Evolutionary conservation across 441 rosid genomes (phyloP), one percentile per base, ranked within the genome.

Genomic region (Jatropha podagrica): DNA sequence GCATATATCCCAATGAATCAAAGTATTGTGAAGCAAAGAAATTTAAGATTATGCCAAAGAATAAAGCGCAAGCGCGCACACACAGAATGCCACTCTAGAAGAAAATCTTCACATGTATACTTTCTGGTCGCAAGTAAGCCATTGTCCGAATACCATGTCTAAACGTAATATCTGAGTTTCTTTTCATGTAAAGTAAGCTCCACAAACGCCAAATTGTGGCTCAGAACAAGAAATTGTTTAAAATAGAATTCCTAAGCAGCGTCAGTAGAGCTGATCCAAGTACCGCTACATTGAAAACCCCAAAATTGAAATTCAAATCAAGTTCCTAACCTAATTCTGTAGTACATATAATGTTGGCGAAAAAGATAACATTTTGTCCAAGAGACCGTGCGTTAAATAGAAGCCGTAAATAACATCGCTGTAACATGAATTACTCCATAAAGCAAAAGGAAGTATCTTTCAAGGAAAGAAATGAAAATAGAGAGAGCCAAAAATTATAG

Each of bases 391-490:
- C 14, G 9, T 74, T 9, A 12, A 10, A 41, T 63, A 74, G 11
- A 76, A 71, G 37, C 67, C 58, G 18, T 38, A 56, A 44, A 42
- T 5, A 70, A 32, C 32, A 32, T 1, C 2, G 32, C 32, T 32
- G 1, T 5, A 65, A 52, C 61, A 18, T 13, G 9, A 4, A 65
- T 55, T 58, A 4, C 52, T 52, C 15, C 5, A 42, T 23, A 46
- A 42, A 65, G 46, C 58, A 68, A 68, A 18, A 65, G 2, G 27
- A 27, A 63, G 60, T 17, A 13, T 67, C n/a, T 40, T 44, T 23
- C 74, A 71, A 71, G 52, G 68, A 74, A 37, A 11, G 41, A 48
- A 26, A 59, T n/a, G n/a, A 14, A 23, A 42, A 37, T 37, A 71
- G 1, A 37, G 15, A 58, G 12, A 18, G 17, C 20, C 9, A 38